These are phyloP conservation scores for Sistotremastrum suecicum DNA, from an alignment of 768 basidiomycete species.

Conservation along the genomic window DNA sequence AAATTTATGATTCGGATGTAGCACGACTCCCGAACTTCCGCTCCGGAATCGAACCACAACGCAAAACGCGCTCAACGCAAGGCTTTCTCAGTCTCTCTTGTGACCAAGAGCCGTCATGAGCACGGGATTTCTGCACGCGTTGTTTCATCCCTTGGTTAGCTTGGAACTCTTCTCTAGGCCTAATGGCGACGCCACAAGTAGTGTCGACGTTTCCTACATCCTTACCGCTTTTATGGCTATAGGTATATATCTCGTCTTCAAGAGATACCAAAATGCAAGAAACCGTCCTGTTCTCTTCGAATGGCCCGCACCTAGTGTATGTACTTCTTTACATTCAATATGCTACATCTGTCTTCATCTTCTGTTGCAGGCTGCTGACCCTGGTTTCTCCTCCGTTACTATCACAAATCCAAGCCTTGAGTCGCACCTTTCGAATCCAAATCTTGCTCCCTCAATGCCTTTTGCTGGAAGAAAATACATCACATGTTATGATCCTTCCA, in stretches of 20 bases:
- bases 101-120: too few relatives aligned
- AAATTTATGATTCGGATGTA: too few relatives aligned
- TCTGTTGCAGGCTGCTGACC: conserved; percentile 36
- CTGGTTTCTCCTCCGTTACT: conserved; percentile 37
- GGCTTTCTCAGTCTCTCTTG: too few relatives aligned
- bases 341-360: conserved; percentile 11
- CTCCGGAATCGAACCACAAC: too few relatives aligned
- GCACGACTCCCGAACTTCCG: too few relatives aligned
- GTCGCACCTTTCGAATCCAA: conserved; percentile 45
- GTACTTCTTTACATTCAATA: conserved; percentile 9
- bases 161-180: too few relatives aligned
- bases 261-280: conserved; percentile 57
- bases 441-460: conserved; percentile 35
- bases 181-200: too few relatives aligned
- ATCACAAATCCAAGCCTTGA: conserved; percentile 47
- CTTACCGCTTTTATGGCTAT: conserved; percentile 58
- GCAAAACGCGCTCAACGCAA: too few relatives aligned
- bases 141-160: too few relatives aligned
- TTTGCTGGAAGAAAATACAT: conserved; percentile 50
- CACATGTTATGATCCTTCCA: conserved; percentile 88
- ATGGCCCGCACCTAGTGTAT: conserved; percentile 43
- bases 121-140: too few relatives aligned
- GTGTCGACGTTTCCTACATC: conserved; percentile 47
- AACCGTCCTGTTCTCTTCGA: conserved; percentile 64
- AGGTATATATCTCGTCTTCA: conserved; percentile 67